phyloP scores from a whole-genome alignment of 768 basidiomycete genomes.

The Hysterangium stoloniferum region DNA sequence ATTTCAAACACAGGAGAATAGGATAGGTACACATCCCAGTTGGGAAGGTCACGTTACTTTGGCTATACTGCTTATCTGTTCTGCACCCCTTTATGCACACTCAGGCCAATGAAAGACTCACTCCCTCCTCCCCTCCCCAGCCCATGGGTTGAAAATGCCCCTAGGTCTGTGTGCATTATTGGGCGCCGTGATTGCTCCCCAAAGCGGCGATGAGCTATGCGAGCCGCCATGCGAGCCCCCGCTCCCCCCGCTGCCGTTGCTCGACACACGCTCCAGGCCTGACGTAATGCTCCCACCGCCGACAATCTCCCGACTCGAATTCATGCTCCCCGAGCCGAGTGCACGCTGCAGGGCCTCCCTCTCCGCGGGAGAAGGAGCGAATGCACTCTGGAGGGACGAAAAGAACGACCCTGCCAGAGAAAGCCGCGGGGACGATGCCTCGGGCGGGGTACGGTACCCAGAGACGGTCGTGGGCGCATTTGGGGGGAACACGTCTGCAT shows the following conservation, averaged over 20 bases:
- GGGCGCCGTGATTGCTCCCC: not conserved
- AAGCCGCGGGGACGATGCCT: not conserved
- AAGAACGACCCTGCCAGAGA: constrained; percentile 22
- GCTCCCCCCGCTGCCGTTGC: not conserved
- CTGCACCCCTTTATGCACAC: not conserved
- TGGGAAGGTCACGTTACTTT: no score
- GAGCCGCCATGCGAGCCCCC: not conserved
- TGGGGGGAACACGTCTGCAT: constrained; percentile 12
- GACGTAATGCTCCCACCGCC: no score
- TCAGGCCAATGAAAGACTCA: not conserved
- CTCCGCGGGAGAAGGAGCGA: constrained; percentile 83
- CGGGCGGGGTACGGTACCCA: not conserved
- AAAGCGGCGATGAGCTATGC: not conserved
- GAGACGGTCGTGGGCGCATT: constrained; percentile 4
- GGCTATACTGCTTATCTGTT: not conserved
- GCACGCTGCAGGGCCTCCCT: constrained; percentile 76
- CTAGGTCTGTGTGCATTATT: not conserved
- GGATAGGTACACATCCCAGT: not conserved
- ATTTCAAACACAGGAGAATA: constrained; percentile 1
- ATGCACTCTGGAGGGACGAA: constrained; percentile 48
- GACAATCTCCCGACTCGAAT: no score
- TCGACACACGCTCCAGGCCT: constrained; percentile 1
- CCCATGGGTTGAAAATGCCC: not conserved
- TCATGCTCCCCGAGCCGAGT: no score
- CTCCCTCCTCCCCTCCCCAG: not conserved